Conservation (phyloP, 2,329 filamentous ascomycete species). For the Falciphora oryzae region DNA sequence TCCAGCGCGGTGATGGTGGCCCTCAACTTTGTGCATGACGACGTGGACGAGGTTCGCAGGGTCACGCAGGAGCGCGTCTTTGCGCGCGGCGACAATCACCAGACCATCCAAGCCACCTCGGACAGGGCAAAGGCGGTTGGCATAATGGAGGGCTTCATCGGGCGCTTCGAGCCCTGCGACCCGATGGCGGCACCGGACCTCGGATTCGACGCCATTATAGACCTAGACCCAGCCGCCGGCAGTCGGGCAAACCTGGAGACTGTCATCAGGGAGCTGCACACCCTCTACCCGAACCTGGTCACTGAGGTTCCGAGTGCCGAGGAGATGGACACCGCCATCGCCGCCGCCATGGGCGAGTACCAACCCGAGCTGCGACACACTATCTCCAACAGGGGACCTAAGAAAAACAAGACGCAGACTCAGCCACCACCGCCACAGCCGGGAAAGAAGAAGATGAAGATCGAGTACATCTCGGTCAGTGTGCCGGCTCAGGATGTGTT, state of each 20-base stretch:
- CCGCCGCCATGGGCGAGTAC: slow-evolving; percentile 70
- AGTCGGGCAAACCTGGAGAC: slow-evolving; percentile 84
- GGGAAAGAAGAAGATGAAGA: slow-evolving; percentile 38
- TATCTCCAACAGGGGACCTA: slow-evolving; percentile 54
- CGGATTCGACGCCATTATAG: slow-evolving; percentile 76
- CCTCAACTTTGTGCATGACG: slow-evolving; percentile 80
- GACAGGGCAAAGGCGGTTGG: slow-evolving; percentile 67
- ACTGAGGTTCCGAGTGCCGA: slow-evolving; percentile 62
- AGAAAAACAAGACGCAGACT: slow-evolving; percentile 30
- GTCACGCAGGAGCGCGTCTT: slow-evolving; percentile 76
- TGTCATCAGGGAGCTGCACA: slow-evolving; percentile 64
- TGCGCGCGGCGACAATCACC: slow-evolving; percentile 87
- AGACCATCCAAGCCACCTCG: slow-evolving; percentile 87
- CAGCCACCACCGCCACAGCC: slow-evolving; percentile 27
- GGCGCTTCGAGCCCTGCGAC: slow-evolving; percentile 76
- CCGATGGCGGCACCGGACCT: slow-evolving; percentile 64
- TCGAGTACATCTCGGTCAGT: slow-evolving; percentile 53
- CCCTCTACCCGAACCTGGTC: slow-evolving; percentile 73
- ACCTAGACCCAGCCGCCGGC: slow-evolving; percentile 71
- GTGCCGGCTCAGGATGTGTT: slow-evolving; percentile 38
- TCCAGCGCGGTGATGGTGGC: slow-evolving; percentile 69
- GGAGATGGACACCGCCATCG: slow-evolving; percentile 75
- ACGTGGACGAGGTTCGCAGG: slow-evolving; percentile 66
- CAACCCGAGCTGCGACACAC: slow-evolving; percentile 69
- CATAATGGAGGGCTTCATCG: slow-evolving; percentile 93